Base-by-base conservation (phyloP, 2,329 filamentous ascomycete species). In the Talaromyces sp. region DNA sequence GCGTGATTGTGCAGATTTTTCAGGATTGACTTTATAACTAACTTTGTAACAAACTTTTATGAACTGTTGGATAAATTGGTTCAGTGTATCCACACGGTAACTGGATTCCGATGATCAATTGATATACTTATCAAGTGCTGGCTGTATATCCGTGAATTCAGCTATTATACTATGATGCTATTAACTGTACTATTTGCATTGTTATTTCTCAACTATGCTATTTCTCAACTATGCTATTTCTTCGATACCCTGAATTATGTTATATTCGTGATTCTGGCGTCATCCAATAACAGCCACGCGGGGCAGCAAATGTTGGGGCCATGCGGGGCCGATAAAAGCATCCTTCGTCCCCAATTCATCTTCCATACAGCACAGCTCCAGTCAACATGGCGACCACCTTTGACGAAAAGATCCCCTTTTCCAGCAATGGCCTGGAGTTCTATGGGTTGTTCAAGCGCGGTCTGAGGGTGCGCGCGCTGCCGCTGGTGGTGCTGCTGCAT, bases 401-500 rank as follows among this genome's bases (percentile, higher is more conserved):
- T 30, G 62, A 63, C 39, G 62, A 63, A 32, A 63, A 58, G 27
- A 63, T 63, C 22, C 51, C 58, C 42, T 63, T 42, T 10, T 25
- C 52, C 30, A 61, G 55, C 55, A 61, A 63, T 33, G 59, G 59
- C 25, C 55, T 63, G 15, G 47, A 63, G 27, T 54, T 63, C 22
- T 58, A 60, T 25, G 62, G 62, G 7, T 39, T 63, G 55, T 61
- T 63, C 28, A 63, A 63, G 58, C 62, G 59, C 33, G 62, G 62
- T n/a, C 25, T 58, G 19, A 36, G 39, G 25, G 58, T 27, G n/a
- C 58, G 54, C 32, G 33, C 54, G 30, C 53, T 57, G 9, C 62
- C 62, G 8, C 28, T 63, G 51, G 54, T 63, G 47, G 62, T 63
- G 28, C 51, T 63, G 47, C 11, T 67, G 36, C 65, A 67, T 30